Evolutionary conservation across 768 basidiomycete species (phyloP).

Genomic region (Amyloporia xantha): DNA sequence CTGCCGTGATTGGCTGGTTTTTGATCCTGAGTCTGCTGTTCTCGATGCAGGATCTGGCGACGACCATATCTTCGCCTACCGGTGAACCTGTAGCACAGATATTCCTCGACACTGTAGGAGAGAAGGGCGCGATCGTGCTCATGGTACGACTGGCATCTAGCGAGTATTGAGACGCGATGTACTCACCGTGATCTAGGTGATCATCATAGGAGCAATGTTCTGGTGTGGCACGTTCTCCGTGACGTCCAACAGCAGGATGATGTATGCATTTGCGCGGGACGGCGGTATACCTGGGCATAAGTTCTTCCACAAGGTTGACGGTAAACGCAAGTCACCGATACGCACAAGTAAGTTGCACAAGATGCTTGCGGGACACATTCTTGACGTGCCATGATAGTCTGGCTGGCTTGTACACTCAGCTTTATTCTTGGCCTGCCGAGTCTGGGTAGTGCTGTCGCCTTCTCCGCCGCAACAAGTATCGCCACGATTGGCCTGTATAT

Average conservation of each 20-base stretch:
- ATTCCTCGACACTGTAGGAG: slow-evolving; percentile 69
- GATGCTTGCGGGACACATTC: neutral
- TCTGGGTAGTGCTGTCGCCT: slow-evolving; percentile 67
- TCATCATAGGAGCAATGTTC: slow-evolving; percentile 68
- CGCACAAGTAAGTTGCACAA: slow-evolving; percentile 45
- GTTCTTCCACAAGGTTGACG: slow-evolving; percentile 61
- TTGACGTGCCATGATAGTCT: slow-evolving; percentile 38
- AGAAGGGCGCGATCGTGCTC: slow-evolving; percentile 64
- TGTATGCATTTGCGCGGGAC: slow-evolving; percentile 76
- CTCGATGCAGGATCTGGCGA: slow-evolving; percentile 65
- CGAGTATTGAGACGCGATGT: no score
- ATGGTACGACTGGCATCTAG: slow-evolving; percentile 39
- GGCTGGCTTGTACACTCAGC: slow-evolving; percentile 72
- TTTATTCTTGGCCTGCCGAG: slow-evolving; percentile 72
- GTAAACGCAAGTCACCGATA: slow-evolving; percentile 53
- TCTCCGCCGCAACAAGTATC: slow-evolving; percentile 48
- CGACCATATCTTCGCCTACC: slow-evolving; percentile 44
- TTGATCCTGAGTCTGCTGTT: slow-evolving; percentile 66
- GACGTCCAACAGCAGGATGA: slow-evolving; percentile 77
- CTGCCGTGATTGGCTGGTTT: slow-evolving; percentile 71
- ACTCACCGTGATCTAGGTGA: slow-evolving; percentile 32
- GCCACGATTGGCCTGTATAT: slow-evolving; percentile 75
- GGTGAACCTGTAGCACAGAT: slow-evolving; percentile 77
- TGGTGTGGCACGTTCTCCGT: slow-evolving; percentile 75
- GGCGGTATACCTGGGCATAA: slow-evolving; percentile 62